Evolutionary conservation across 1,284 basidiomycete genomes (phyloP).

Genomic region (Xerocomus cyaneibrunnescens): DNA sequence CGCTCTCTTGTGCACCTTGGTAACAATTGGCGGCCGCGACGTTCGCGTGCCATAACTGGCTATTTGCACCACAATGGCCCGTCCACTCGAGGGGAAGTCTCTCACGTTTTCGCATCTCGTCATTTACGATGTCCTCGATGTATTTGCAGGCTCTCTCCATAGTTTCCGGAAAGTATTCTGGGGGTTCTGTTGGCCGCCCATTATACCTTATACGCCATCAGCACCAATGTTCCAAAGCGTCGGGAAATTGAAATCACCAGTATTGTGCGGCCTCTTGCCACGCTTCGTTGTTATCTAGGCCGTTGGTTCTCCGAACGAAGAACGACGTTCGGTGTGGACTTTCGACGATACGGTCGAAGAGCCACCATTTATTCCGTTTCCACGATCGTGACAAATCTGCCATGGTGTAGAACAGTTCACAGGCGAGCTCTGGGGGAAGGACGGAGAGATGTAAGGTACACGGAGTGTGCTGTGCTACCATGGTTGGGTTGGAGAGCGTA

Average conservation of each 20-base stretch:
- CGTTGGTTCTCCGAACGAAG: slow-evolving; percentile 55
- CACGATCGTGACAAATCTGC: slow-evolving; percentile 59
- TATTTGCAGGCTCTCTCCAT: slow-evolving; percentile 81
- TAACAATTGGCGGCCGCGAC: slow-evolving; percentile 93
- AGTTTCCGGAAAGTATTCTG: slow-evolving; percentile 60
- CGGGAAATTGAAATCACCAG: slow-evolving; percentile 45
- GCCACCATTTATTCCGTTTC: slow-evolving; percentile 81
- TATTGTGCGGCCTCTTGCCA: slow-evolving; percentile 67
- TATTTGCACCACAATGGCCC: slow-evolving; percentile 32
- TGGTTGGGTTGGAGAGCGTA: slow-evolving; percentile 51
- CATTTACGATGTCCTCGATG: slow-evolving; percentile 77
- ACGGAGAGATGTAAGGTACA: slow-evolving; percentile 72
- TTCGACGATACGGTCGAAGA: slow-evolving; percentile 79
- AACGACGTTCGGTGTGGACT: slow-evolving; percentile 84
- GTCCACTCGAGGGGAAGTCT: slow-evolving; percentile 77
- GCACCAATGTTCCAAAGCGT: neutral
- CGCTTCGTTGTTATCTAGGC: slow-evolving; percentile 41
- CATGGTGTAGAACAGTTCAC: slow-evolving; percentile 69
- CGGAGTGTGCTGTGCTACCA: slow-evolving; percentile 70
- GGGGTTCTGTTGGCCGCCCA: slow-evolving; percentile 58
- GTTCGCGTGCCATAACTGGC: slow-evolving; percentile 76
- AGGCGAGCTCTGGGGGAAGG: slow-evolving; percentile 71
- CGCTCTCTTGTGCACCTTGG: slow-evolving; percentile 79
- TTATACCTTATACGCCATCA: slow-evolving; percentile 64
- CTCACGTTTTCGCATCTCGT: slow-evolving; percentile 59